Evolutionary conservation across 768 basidiomycete species (phyloP).

Genomic region (Boletus insuetus): DNA sequence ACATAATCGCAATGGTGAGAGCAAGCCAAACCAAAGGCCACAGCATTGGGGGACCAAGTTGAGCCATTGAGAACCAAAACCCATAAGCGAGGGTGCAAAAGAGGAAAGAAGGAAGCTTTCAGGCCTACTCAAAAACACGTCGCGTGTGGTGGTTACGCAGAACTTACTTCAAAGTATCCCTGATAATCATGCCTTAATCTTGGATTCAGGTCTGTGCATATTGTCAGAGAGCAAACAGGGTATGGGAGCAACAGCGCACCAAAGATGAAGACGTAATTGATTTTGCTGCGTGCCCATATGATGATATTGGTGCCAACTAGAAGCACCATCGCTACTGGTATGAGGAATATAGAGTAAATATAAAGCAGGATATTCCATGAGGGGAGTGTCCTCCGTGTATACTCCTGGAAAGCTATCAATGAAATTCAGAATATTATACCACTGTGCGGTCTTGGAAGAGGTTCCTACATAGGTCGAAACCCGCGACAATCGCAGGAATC

Average conservation of each 20-base stretch:
- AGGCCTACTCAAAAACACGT: background rate
- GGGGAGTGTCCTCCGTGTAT: slow-evolving; percentile 53
- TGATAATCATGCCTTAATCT: slow-evolving; percentile 73
- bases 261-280: slow-evolving; percentile 95
- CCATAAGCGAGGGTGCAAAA: slow-evolving; percentile 70
- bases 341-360: slow-evolving; percentile 69
- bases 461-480: slow-evolving; percentile 53
- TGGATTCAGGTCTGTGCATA: slow-evolving; percentile 57
- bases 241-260: slow-evolving; percentile 40
- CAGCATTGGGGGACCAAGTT: slow-evolving; percentile 63
- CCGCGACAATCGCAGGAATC: slow-evolving; percentile 63
- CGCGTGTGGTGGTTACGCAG: slow-evolving; percentile 3
- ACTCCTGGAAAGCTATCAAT: slow-evolving; percentile 50
- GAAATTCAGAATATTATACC: background rate
- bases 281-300: slow-evolving; percentile 70
- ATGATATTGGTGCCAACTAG: slow-evolving; percentile 82
- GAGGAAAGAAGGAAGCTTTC: slow-evolving; percentile 78
- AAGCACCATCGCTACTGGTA: slow-evolving; percentile 74
- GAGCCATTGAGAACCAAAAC: slow-evolving; percentile 81
- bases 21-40: slow-evolving; percentile 86
- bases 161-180: slow-evolving; percentile 65
- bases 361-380: slow-evolving; percentile 74
- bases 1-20: slow-evolving; percentile 52
- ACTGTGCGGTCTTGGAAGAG: background rate
- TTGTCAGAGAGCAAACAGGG: slow-evolving; percentile 3